A percentile compares a stretch with the other conserved stretches of the same genome.
Evolutionary conservation across 768 basidiomycete species (phyloP).

Genomic region (Suillus subalutaceus): DNA sequence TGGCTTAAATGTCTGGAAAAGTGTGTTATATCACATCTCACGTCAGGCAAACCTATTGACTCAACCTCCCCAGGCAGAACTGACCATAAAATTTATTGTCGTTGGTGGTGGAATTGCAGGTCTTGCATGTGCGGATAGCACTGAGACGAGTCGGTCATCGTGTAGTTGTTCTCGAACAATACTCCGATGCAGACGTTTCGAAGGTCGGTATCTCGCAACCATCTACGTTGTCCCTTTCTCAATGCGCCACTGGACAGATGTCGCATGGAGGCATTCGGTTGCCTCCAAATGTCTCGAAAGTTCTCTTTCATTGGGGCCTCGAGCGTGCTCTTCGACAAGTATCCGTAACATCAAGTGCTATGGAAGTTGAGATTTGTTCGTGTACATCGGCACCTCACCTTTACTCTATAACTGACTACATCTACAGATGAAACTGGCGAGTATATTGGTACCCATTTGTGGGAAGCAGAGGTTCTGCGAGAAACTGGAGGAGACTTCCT

Average conservation of each 20-base stretch:
- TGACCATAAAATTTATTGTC: slow-evolving; percentile 43
- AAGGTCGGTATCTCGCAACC: slow-evolving; percentile 29
- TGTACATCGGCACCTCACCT: slow-evolving; percentile 10
- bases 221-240: neutral
- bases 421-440: slow-evolving; percentile 46
- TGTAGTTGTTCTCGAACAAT: slow-evolving; percentile 59
- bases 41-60: neutral
- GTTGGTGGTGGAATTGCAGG: slow-evolving; percentile 60
- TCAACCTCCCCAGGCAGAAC: slow-evolving; percentile 11
- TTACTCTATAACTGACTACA: slow-evolving; percentile 17
- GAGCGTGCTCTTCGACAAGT: slow-evolving; percentile 44
- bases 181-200: slow-evolving; percentile 39
- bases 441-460: slow-evolving; percentile 45
- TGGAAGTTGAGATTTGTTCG: slow-evolving; percentile 33
- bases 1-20: slow-evolving; percentile 3
- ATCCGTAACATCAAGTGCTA: slow-evolving; percentile 22
- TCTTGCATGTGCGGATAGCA: slow-evolving; percentile 53
- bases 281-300: slow-evolving; percentile 60
- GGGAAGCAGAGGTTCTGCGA: slow-evolving; percentile 49
- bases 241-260: slow-evolving; percentile 23
- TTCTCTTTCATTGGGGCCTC: slow-evolving; percentile 60
- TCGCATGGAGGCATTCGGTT: slow-evolving; percentile 46
- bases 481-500: slow-evolving; percentile 54
- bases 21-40: neutral
- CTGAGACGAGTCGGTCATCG: slow-evolving; percentile 60